Evolutionary conservation across 192 early-diverging fungal species (phyloP).

Genomic region (Backusella mclennaniae): DNA sequence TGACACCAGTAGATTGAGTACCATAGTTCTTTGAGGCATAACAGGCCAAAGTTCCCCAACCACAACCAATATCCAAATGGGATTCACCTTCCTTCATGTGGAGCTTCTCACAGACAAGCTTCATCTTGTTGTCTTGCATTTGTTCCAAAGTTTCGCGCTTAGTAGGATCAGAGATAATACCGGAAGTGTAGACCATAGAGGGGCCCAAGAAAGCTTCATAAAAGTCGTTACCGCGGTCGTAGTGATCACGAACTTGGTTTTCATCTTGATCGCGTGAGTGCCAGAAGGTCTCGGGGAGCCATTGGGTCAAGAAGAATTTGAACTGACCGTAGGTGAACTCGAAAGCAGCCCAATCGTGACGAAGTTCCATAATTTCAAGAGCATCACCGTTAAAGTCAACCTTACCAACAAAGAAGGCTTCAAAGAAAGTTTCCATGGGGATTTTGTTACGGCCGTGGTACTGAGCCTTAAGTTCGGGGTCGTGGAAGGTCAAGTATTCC

Average conservation of each 20-base stretch:
- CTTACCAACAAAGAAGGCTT: constrained; percentile 94
- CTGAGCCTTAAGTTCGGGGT: constrained; percentile 66
- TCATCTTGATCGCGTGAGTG: constrained; percentile 98
- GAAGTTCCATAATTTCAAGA: constrained; percentile 82
- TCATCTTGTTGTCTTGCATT: constrained; percentile 95
- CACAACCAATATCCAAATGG: constrained; percentile 97
- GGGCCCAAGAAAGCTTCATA: constrained; percentile 93
- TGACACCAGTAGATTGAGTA: constrained; percentile 90
- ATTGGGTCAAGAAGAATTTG: constrained; percentile 92
- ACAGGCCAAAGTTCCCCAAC: constrained; percentile 93
- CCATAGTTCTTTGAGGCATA: constrained; percentile 89
- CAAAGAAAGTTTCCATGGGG: constrained; percentile 97
- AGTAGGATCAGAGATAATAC: constrained; percentile 75
- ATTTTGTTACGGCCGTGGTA: constrained; percentile 86
- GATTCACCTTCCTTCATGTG: constrained; percentile 84
- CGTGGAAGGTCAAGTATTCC: constrained; percentile 89
- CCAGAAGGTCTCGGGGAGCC: constrained; percentile 97
- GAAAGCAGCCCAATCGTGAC: constrained; percentile 95
- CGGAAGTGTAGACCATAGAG: constrained; percentile 96
- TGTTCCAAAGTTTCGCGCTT: constrained; percentile 87
- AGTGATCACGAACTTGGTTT: constrained; percentile 96
- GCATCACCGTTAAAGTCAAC: constrained; percentile 91
- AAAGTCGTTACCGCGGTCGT: constrained; percentile 98
- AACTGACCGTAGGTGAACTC: constrained; percentile 79
- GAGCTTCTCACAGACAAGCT: constrained; percentile 82